A percentile compares a stretch with the other conserved stretches of the same genome.
These are phyloP conservation scores for Panicum virgatum DNA, from an alignment of 202 grass and related monocot species.

Conservation along the genomic window DNA sequence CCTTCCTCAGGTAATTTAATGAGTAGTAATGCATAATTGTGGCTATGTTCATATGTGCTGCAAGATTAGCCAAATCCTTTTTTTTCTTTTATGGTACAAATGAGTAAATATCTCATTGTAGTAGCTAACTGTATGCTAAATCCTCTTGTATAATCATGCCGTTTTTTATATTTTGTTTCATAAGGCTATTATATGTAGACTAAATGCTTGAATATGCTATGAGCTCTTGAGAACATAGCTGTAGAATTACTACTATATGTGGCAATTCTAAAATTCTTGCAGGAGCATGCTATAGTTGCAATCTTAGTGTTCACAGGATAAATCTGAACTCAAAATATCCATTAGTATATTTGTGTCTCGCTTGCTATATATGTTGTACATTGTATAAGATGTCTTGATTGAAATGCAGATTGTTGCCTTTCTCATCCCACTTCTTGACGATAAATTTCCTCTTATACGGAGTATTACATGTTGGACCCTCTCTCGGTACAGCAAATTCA, in stretches of 20 bases:
- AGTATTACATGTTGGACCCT: conserved; percentile 99
- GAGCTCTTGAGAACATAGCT: background rate
- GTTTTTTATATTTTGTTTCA: conserved; percentile 11
- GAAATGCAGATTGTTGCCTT: conserved; percentile 85
- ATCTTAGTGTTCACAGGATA: conserved; percentile 4
- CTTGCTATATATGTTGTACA: background rate
- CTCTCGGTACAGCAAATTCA: conserved; percentile 95
- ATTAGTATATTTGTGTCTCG: background rate
- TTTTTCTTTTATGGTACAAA: background rate
- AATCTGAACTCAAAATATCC: background rate
- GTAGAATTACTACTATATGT: background rate
- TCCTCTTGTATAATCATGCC: conserved; percentile 2
- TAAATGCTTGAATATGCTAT: conserved; percentile 1
- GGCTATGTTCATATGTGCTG: background rate
- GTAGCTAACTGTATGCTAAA: background rate
- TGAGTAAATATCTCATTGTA: conserved; percentile 12
- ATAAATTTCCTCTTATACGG: conserved; percentile 99
- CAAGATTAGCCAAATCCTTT: conserved; percentile 1
- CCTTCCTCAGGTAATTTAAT: conserved; percentile 75
- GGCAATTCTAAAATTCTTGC: background rate
- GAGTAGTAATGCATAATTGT: background rate
- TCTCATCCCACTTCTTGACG: conserved; percentile 89
- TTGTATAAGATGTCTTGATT: conserved; percentile 32
- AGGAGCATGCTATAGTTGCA: background rate
- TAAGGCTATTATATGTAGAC: background rate